Percentiles rank a stretch among this genome's conserved stretches.
Evolutionary conservation across 768 basidiomycete species (phyloP).

Genomic region (Collybia sordida): DNA sequence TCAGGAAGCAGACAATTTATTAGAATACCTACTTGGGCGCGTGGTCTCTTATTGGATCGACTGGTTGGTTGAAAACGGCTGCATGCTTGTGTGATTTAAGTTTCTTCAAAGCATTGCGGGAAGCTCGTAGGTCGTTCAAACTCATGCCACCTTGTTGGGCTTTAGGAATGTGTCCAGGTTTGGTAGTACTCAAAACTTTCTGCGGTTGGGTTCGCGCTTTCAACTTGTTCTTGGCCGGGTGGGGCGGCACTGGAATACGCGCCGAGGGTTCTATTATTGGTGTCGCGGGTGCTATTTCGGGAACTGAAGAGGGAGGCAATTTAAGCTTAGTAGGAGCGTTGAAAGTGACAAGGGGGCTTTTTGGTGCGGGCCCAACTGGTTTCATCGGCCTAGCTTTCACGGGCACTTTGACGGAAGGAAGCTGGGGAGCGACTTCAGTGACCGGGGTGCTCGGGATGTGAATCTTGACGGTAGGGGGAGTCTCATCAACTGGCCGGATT

Average conservation of each 20-base stretch:
- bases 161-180: conserved; percentile 58
- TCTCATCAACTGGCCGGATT: conserved; percentile 80
- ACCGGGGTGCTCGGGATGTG: conserved; percentile 77
- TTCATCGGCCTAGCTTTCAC: conserved; percentile 42
- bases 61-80: conserved; percentile 77
- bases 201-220: conserved; percentile 24
- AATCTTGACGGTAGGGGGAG: conserved; percentile 82
- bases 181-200: conserved; percentile 23
- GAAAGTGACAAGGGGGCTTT: conserved; percentile 38
- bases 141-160: conserved; percentile 79
- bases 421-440: conserved; percentile 54
- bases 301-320: conserved; percentile 39
- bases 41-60: conserved; percentile 93
- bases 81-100: conserved; percentile 74
- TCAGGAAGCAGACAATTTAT: not conserved
- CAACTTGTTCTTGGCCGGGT: conserved; percentile 25
- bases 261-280: conserved; percentile 37
- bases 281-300: conserved; percentile 23
- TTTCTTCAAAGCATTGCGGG: conserved; percentile 78
- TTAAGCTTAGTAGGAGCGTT: conserved; percentile 58
- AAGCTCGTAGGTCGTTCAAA: conserved; percentile 71
- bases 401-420: conserved; percentile 53
- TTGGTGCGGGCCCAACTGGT: conserved; percentile 34
- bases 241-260: conserved; percentile 15
- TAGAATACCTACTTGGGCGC: conserved; percentile 74